Evolutionary conservation across 2,329 filamentous ascomycete species (phyloP), one percentile per base, ranked within the genome.

Genomic region (Penicillium sp.): DNA sequence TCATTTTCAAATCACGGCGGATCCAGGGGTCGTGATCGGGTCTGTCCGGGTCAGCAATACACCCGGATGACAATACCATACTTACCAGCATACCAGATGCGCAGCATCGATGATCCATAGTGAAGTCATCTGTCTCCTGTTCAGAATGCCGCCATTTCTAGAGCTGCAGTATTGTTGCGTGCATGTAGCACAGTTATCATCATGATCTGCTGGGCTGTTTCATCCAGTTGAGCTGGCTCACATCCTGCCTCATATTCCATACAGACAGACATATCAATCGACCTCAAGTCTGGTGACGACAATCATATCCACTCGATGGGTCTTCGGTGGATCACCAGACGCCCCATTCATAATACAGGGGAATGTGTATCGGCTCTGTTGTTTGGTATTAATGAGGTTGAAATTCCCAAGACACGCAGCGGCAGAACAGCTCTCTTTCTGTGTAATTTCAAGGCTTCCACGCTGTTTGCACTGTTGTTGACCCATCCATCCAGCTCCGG

Each of bases 101-200:
- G n/a, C n/a, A 50, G 45, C 44, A 48, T 48, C 32, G 47, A 40
- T 40, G 37, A 50, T 38, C 41, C 42, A 41, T 41, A 35, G 47
- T 48, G 47, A 50, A 40, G 45, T 50, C 47, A 50, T 50, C 41
- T 35, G n/a, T n/a, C n/a, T n/a, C n/a, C n/a, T n/a, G n/a, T n/a
- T n/a, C n/a, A n/a, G n/a, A n/a, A n/a, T n/a, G n/a, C n/a, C n/a
- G n/a, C 22, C 23, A 32, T 26, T 10, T 38, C 39, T 27, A 26
- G 27, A 46, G 35, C 11, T 23, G 6, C 22, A 23, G 37, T 26
- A 42, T 46, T 38, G 36, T 49, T 38, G 35, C 43, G 30, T 28
- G 25, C 22, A 12, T 20, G 11, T 12, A 37, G 4, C 20, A 11
- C 12, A 27, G 32, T 27, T 4, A 5, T 27, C 25, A n/a, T n/a